A percentile compares a stretch with the other conserved stretches of the same genome.
These are phyloP conservation scores for Tetratostichococcus sp. DNA, from an alignment of 139 green algal species.

Conservation along the genomic window DNA sequence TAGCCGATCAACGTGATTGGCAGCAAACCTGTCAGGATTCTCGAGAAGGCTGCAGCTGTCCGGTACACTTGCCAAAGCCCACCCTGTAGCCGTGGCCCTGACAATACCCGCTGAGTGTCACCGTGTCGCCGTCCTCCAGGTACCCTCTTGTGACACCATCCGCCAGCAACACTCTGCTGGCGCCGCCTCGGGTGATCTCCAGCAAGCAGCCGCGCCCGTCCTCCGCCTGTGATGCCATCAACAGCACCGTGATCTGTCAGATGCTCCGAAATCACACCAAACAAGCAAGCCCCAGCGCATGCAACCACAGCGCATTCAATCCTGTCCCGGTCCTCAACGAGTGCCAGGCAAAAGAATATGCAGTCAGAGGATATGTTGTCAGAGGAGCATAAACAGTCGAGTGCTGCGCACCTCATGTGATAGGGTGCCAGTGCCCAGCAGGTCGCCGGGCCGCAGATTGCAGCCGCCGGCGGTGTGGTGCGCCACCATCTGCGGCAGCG, in stretches of 20 bases:
- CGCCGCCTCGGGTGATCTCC: conserved; percentile 58
- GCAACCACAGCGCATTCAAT: background rate
- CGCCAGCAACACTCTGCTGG: conserved; percentile 30
- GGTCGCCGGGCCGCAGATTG: conserved; percentile 78
- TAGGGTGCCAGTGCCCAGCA: conserved; percentile 88
- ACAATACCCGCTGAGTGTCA: conserved; percentile 67
- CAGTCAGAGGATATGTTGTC: background rate
- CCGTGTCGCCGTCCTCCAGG: conserved; percentile 76
- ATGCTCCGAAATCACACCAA: background rate
- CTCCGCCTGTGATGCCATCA: conserved; percentile 6
- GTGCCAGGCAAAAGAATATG: background rate
- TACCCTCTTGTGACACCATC: conserved; percentile 43
- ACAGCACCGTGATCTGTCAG: too few species aligned
- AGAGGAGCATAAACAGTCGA: background rate
- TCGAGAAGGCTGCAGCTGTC: conserved; percentile 32
- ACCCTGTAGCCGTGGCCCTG: conserved; percentile 43
- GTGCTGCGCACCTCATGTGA: conserved; percentile 29
- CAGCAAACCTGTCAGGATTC: background rate
- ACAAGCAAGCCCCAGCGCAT: background rate
- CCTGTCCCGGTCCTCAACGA: background rate
- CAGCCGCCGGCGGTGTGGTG: conserved; percentile 90
- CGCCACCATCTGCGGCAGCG: conserved; percentile 84
- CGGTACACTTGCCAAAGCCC: conserved; percentile 79
- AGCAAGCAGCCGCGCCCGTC: conserved; percentile 53
- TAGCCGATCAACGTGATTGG: too few species aligned